Evolutionary conservation across 2,329 filamentous ascomycete genomes (phyloP).

Genomic region (Colletotrichum kahawae): DNA sequence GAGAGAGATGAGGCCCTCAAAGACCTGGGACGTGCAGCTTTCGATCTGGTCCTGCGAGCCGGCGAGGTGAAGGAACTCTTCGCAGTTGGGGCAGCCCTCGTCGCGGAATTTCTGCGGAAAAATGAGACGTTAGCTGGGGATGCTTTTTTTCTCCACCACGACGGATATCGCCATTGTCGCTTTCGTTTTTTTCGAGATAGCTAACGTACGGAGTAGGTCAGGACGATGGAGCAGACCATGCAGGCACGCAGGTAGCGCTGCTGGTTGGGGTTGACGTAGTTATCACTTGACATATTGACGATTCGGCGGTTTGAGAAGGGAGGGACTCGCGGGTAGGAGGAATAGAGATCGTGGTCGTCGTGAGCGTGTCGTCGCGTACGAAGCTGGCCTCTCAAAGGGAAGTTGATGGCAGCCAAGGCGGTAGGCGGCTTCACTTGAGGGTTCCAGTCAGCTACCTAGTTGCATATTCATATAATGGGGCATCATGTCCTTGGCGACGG

Average conservation of each 20-base stretch:
- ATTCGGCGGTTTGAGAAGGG: not conserved
- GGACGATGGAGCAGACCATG: slow-evolving; percentile 98
- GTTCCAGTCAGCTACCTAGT: not conserved
- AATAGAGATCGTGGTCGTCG: not conserved
- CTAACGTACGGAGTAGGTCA: slow-evolving; percentile 71
- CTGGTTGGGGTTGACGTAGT: slow-evolving; percentile 76
- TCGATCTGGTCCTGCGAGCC: slow-evolving; percentile 81
- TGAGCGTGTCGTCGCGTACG: not conserved
- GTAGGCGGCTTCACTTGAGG: not conserved
- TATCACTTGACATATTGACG: slow-evolving; percentile 48
- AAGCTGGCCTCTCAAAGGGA: not conserved
- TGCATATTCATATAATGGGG: not conserved
- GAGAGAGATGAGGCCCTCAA: slow-evolving; percentile 88
- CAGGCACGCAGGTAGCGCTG: slow-evolving; percentile 91
- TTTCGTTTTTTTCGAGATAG: slow-evolving; percentile 5
- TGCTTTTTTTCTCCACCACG: not conserved
- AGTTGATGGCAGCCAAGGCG: not conserved
- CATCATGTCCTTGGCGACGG: not conserved
- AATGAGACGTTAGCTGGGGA: not conserved
- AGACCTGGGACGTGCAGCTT: slow-evolving; percentile 95
- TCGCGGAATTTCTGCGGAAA: slow-evolving; percentile 75
- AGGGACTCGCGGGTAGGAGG: not conserved
- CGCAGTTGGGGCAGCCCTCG: slow-evolving; percentile 95
- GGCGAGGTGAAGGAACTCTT: slow-evolving; percentile 84
- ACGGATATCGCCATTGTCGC: not conserved